Percentiles rank a stretch among this genome's conserved stretches.
Evolutionary conservation across 139 green algal species (phyloP).

Genomic region (Tetradesmus lagerheimii): DNA sequence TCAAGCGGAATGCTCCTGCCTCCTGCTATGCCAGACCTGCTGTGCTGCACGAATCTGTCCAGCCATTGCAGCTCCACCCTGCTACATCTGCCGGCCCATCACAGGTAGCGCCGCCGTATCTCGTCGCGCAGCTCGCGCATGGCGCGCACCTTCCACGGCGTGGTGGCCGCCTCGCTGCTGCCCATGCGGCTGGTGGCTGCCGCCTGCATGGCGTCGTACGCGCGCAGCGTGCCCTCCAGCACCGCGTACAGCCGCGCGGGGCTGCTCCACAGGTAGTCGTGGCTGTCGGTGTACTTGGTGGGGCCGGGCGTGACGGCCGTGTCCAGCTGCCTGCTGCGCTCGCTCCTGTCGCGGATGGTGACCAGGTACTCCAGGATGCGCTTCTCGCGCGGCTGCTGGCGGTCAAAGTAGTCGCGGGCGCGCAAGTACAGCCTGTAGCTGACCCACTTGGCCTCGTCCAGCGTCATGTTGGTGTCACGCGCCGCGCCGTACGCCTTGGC

Average conservation of each 20-base stretch:
- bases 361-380: slow-evolving; percentile 75
- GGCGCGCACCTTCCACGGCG: slow-evolving; percentile 56
- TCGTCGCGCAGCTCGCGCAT: slow-evolving; percentile 69
- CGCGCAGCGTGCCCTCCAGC: slow-evolving; percentile 65
- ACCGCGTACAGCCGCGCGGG: slow-evolving; percentile 50
- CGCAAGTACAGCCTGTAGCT: slow-evolving; percentile 45
- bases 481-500: slow-evolving; percentile 70
- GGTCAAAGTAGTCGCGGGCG: slow-evolving; percentile 70
- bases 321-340: slow-evolving; percentile 63
- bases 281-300: slow-evolving; percentile 56
- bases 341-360: slow-evolving; percentile 35
- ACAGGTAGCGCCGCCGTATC: slow-evolving; percentile 62
- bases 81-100: background rate
- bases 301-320: slow-evolving; percentile 65
- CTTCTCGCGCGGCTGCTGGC: slow-evolving; percentile 72
- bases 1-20: no score
- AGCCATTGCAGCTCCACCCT: no score
- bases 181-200: slow-evolving; percentile 51
- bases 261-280: slow-evolving; percentile 70
- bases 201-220: slow-evolving; percentile 59
- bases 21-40: no score
- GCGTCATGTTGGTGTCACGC: slow-evolving; percentile 71
- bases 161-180: slow-evolving; percentile 45
- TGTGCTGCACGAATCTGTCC: no score
- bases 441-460: slow-evolving; percentile 71